Evolutionary conservation across 352 stramenopile species (phyloP).

Genomic region (Phytopythium sindhum): DNA sequence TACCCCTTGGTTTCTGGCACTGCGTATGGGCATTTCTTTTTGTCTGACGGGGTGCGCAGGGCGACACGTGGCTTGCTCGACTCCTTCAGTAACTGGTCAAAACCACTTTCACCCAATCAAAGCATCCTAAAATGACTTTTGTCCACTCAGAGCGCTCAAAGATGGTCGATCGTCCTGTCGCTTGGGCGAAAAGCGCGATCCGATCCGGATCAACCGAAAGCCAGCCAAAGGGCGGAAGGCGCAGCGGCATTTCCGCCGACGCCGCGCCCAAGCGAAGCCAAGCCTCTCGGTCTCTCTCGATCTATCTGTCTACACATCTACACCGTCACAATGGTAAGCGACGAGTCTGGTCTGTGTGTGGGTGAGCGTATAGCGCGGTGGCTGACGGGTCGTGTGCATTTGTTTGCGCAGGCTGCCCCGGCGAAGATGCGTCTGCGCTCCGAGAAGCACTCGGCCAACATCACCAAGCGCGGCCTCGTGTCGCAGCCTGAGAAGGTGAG

Average conservation of each 20-base stretch:
- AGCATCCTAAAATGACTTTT: background rate
- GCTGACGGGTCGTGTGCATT: background rate
- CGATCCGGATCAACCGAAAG: background rate
- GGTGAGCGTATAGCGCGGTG: no score
- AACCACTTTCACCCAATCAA: conserved; percentile 5
- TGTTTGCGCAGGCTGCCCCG: conserved; percentile 40
- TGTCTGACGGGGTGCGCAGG: background rate
- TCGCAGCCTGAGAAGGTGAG: conserved; percentile 74
- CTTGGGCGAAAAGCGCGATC: background rate
- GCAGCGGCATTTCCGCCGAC: background rate
- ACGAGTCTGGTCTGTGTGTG: background rate
- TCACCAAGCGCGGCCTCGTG: conserved; percentile 84
- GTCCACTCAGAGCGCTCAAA: background rate
- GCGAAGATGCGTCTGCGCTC: conserved; percentile 85
- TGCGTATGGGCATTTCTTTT: background rate
- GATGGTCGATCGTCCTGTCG: background rate
- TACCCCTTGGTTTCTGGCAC: background rate
- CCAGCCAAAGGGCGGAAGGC: background rate
- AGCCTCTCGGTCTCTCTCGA: background rate
- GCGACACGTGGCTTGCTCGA: conserved; percentile 3
- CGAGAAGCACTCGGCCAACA: conserved; percentile 85
- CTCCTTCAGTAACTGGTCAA: background rate
- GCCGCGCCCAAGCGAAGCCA: background rate
- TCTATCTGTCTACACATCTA: background rate
- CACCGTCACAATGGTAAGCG: background rate